Evolutionary conservation across 257 asterid species (phyloP).

Genomic region (Solanum paucissectum): DNA sequence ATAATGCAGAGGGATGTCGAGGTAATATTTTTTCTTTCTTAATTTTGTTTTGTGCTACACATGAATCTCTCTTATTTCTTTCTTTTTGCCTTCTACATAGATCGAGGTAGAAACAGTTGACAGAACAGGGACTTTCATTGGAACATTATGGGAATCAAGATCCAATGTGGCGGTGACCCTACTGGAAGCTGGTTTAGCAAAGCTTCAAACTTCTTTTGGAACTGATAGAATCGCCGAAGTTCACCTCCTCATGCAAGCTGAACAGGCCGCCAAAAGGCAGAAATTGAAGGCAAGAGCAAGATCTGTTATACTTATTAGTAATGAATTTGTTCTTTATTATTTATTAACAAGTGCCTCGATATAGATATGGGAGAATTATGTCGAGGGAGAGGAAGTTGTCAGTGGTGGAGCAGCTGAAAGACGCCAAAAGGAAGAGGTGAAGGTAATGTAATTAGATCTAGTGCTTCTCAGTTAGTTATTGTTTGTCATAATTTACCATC

Average conservation of each 20-base stretch:
- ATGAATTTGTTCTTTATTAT: not conserved
- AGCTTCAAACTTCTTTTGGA: constrained; percentile 75
- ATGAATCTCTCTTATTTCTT: not conserved
- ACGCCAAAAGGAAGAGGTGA: constrained; percentile 65
- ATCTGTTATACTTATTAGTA: not conserved
- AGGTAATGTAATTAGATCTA: constrained; percentile 30
- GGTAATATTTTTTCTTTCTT: constrained; percentile 26
- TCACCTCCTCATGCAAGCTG: constrained; percentile 83
- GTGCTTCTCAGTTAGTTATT: not conserved
- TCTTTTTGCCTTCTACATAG: constrained; percentile 17
- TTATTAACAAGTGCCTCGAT: not conserved
- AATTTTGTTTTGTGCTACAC: not conserved
- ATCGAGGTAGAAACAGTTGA: constrained; percentile 94
- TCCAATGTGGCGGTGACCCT: constrained; percentile 63
- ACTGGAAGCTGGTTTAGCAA: constrained; percentile 94
- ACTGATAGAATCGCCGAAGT: constrained; percentile 75
- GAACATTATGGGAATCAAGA: constrained; percentile 80
- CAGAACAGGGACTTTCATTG: constrained; percentile 96
- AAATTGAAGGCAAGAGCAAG: constrained; percentile 71
- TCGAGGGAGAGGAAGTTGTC: constrained; percentile 68
- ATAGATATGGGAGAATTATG: constrained; percentile 58
- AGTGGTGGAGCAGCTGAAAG: constrained; percentile 45
- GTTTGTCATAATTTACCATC: not conserved
- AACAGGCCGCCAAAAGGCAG: constrained; percentile 81
- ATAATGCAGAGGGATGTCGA: constrained; percentile 99